A percentile compares a stretch with the other conserved stretches of the same genome.
Evolutionary conservation across 225 moss, liverwort and hornwort species (phyloP).

Genomic region (Marchantia polymorpha): DNA sequence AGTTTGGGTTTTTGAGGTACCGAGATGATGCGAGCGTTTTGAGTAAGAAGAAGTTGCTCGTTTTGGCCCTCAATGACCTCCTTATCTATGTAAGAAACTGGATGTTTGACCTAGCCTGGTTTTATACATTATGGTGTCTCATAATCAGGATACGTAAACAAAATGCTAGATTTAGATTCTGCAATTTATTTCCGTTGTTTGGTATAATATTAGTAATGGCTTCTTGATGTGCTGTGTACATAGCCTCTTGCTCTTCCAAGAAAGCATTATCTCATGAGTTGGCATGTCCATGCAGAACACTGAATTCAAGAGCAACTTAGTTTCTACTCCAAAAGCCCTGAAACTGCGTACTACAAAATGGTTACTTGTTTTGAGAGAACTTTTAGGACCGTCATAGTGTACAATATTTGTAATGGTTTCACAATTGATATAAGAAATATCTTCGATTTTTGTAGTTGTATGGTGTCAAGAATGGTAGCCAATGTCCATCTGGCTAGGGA

Average conservation of each 20-base stretch:
- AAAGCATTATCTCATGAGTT: neutral
- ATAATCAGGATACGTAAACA: neutral
- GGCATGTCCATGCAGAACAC: conserved; percentile 34
- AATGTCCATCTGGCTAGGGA: too few species aligned
- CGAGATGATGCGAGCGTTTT: conserved; percentile 43
- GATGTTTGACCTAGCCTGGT: neutral
- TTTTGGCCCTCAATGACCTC: conserved; percentile 51
- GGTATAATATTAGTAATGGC: neutral
- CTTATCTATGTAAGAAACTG: conserved; percentile 40
- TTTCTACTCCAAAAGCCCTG: conserved; percentile 47
- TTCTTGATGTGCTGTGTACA: neutral
- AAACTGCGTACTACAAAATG: conserved; percentile 50
- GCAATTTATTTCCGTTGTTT: neutral
- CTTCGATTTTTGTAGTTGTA: too few species aligned
- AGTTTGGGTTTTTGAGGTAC: conserved; percentile 49
- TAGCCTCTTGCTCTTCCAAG: too few species aligned
- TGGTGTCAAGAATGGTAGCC: too few species aligned
- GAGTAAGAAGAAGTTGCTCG: conserved; percentile 46
- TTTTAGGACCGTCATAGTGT: conserved; percentile 39
- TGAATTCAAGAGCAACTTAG: conserved; percentile 48
- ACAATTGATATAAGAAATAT: too few species aligned
- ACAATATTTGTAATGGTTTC: neutral
- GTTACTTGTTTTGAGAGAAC: conserved; percentile 44
- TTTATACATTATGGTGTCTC: neutral
- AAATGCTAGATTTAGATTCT: neutral